These are phyloP conservation scores for Sedum album DNA, from an alignment of 164 flowering plant species.

Conservation along the genomic window DNA sequence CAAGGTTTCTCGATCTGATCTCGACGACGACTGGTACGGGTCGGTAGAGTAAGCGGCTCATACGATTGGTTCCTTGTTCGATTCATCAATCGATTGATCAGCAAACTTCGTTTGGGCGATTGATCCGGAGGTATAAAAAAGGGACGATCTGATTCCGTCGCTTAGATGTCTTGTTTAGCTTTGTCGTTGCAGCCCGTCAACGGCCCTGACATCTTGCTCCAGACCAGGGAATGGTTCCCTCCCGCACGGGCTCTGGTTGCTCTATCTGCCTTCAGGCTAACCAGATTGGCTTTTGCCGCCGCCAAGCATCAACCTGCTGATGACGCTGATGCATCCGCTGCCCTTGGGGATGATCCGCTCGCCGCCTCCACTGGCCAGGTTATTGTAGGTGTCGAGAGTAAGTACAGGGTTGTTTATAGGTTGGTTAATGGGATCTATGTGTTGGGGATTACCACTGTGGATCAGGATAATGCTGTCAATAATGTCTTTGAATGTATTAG, in stretches of 20 bases:
- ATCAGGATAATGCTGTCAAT: conserved; percentile 40
- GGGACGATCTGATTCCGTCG: background rate
- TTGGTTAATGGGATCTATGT: conserved; percentile 85
- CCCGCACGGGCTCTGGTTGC: conserved; percentile 91
- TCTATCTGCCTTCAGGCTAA: conserved; percentile 71
- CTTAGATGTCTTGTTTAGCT: conserved; percentile 78
- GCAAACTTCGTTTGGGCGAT: too few species aligned
- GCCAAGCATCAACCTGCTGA: conserved; percentile 19
- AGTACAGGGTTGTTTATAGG: conserved; percentile 83
- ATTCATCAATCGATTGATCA: too few species aligned
- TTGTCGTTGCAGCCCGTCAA: conserved; percentile 79
- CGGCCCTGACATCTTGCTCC: conserved; percentile 85
- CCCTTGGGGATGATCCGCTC: conserved; percentile 81
- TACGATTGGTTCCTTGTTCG: too few species aligned
- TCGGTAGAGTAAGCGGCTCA: too few species aligned
- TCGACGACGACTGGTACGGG: too few species aligned
- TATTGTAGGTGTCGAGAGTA: conserved; percentile 79
- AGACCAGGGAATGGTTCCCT: conserved; percentile 97
- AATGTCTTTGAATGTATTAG: conserved; percentile 89
- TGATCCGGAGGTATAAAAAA: background rate
- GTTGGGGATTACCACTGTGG: conserved; percentile 73
- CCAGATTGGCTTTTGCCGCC: conserved; percentile 55
- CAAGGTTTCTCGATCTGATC: too few species aligned
- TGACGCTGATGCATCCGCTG: conserved; percentile 22
- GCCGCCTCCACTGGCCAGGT: conserved; percentile 91